Conservation (phyloP, 192 early-diverging fungal species). For the Phycomyces nitens region DNA sequence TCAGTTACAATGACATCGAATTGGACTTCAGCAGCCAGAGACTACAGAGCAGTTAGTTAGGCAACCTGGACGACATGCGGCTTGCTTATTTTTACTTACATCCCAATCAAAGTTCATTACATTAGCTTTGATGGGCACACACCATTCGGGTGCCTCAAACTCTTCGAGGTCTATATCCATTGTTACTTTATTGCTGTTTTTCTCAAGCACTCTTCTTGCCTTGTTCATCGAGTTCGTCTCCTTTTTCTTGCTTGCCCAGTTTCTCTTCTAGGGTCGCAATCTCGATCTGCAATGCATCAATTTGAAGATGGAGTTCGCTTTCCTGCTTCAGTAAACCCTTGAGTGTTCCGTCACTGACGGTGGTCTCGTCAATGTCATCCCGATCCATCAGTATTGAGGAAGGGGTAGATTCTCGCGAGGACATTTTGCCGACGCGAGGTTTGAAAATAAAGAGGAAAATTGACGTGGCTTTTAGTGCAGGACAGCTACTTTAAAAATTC, state of each 20-base stretch:
- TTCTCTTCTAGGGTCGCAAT: slow-evolving; percentile 26
- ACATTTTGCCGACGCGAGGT: slow-evolving; percentile 2
- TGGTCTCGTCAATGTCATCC: slow-evolving; percentile 12
- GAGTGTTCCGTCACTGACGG: slow-evolving; percentile 17
- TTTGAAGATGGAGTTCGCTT: slow-evolving; percentile 50
- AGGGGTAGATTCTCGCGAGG: slow-evolving; percentile 9
- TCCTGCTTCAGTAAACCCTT: slow-evolving; percentile 47
- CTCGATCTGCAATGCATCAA: slow-evolving; percentile 36
- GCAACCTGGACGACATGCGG: no score
- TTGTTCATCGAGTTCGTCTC: slow-evolving; percentile 20
- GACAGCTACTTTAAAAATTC: no score
- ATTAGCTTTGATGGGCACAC: slow-evolving; percentile 92
- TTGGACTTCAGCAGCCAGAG: slow-evolving; percentile 74
- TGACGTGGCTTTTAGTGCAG: no score
- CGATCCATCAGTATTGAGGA: slow-evolving; percentile 4
- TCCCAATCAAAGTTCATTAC: slow-evolving; percentile 96
- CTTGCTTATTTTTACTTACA: slow-evolving; percentile 47
- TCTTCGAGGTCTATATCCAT: slow-evolving; percentile 59
- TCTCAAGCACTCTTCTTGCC: slow-evolving; percentile 5
- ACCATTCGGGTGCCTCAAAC: slow-evolving; percentile 90
- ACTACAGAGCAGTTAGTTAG: no score
- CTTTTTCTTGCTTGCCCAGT: slow-evolving; percentile 9
- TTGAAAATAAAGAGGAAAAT: neutral
- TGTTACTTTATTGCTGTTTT: neutral
- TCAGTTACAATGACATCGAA: slow-evolving; percentile 95